A percentile compares a stretch with the other conserved stretches of the same genome.
These are phyloP conservation scores for Hanseniaspora vineae DNA, from an alignment of 805 yeast species.

Conservation along the genomic window DNA sequence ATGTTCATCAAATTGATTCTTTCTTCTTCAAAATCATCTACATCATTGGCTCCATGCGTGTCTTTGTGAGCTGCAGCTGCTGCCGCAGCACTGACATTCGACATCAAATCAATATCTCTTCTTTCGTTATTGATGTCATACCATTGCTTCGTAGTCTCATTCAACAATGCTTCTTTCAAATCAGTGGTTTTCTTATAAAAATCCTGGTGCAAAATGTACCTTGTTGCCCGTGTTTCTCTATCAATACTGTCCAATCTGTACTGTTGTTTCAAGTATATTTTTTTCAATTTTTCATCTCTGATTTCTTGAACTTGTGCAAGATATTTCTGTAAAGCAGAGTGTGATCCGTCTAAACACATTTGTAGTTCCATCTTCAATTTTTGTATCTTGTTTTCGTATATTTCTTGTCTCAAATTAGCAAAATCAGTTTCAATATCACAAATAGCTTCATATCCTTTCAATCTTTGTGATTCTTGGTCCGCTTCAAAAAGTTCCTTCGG, in stretches of 20 bases:
- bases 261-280: conserved; percentile 36
- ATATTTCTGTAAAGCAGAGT: conserved; percentile 74
- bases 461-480: conserved; percentile 8
- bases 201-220: conserved; percentile 78
- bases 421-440: conserved; percentile 75
- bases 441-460: conserved; percentile 39
- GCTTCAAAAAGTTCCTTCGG: no score
- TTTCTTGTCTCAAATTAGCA: conserved; percentile 71
- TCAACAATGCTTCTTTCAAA: conserved; percentile 48
- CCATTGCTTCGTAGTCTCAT: conserved; percentile 75
- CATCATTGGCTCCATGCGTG: background rate
- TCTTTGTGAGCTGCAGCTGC: background rate
- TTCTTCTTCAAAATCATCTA: background rate
- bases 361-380: conserved; percentile 72
- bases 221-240: conserved; percentile 64
- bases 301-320: conserved; percentile 59
- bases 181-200: conserved; percentile 58
- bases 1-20: conserved; percentile 3
- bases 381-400: conserved; percentile 72
- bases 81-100: conserved; percentile 1
- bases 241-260: conserved; percentile 69
- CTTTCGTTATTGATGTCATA: conserved; percentile 84
- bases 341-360: conserved; percentile 79
- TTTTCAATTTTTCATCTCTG: conserved; percentile 53
- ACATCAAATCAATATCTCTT: conserved; percentile 47